Base-by-base conservation (phyloP, 306 rosid species). In the Ormosia emarginata region DNA sequence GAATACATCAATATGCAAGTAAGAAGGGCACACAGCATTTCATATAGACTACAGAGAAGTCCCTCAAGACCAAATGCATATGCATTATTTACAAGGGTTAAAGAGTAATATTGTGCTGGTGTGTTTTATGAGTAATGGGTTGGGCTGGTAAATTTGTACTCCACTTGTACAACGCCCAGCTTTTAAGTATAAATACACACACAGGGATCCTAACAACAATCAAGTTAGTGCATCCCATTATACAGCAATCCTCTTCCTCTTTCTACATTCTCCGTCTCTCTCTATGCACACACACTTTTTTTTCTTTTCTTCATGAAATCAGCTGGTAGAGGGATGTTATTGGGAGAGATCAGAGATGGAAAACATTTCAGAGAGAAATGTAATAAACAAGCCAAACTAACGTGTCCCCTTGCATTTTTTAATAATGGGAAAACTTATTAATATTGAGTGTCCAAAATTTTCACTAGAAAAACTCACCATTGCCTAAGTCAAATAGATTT, bases 1-100 rank as follows among this genome's bases (percentile, higher is more conserved):
- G 90, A 64, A 73, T 70, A 79, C 50, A 79, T 74, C 74, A 75
- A 85, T 53, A 79, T 58, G 80, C 40, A 79, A 59, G 78, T 69
- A 77, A 78, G 77, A 80, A 66, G 70, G 79, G 49, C 56, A 75
- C 40, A 40, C 41, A 72, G 56, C 86, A 82, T 70, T 64, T 50
- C 56, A 80, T 40, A 59, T 46, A 46, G 78, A 80, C 56, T 40
- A 46, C 12, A 70, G 80, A 81, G 13, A 82, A 78, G 71, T 77
- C 44, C 58, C 76, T 12, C 66, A 30, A 82, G 75, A 79, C 11
- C 29, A 82, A 69, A 62, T 70, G 32, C 39, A 72, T 4, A 33
- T 37, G 40, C 57, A 77, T 63, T 58, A 32, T 57, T 74, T 62
- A 59, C 34, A 74, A 44, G 63, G 40, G 76, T 57, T 47, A 61